Evolutionary conservation across 768 basidiomycete species (phyloP), one percentile per base, ranked within the genome.

Genomic region (Amanita subjunquillea): DNA sequence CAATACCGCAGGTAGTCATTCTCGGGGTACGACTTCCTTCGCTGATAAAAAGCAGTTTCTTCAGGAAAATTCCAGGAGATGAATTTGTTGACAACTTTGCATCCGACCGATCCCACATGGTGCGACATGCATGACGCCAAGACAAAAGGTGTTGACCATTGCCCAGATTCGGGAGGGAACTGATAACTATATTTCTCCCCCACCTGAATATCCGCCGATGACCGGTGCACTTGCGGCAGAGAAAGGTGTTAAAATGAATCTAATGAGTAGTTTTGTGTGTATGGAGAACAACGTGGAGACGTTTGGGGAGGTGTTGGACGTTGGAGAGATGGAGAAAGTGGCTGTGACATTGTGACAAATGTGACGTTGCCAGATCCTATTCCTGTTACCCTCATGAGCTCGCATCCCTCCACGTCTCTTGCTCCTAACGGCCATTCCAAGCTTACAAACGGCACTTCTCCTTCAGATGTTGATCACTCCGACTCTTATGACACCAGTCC

Each of bases 41-140:
- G 49, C 43, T 17, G 30, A 32, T 17, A 25, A 40, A 32, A 50
- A 10, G 17, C 32, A 87, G 85, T 62, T 58, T 72, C 43, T 86
- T 87, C 64, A 74, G 85, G 61, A 72, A 85, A 30, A 66, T 88
- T 54, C 72, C 77, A 53, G 78, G 74, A 15, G 54, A 63, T 30
- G 63, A 64, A 10, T 85, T 72, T 60, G 63, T 86, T 40, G 67
- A 77, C 56, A 60, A 77, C 58, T 87, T 88, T 67, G 82, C 84
- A 8, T 87, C 85, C 17, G 83, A 88, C 63, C 71, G 85, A 60
- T 83, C 84, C 50, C 85, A 87, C 64, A 87, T 88, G 85, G 83
- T 83, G 57, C 61, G 71, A 57, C 44, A 40, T 72, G 77, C 57
- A 85, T 84, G 60, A 65, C 84, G 41, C 79, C 84, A 81, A 60